phyloP scores from a whole-genome alignment of 2,329 filamentous ascomycete species.

The Arthrobotrys megalospora region DNA sequence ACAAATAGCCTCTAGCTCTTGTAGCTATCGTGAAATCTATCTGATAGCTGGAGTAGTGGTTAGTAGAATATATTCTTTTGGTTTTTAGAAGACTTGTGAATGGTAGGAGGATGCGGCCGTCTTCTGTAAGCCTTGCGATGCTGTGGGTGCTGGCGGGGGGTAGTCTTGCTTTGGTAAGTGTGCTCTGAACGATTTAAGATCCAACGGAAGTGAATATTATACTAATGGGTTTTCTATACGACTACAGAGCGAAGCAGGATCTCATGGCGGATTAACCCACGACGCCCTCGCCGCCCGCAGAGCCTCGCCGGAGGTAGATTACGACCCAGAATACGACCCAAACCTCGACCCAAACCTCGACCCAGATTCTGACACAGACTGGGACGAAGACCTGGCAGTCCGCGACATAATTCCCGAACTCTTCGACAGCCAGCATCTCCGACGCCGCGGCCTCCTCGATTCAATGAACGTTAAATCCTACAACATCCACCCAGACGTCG shows the following conservation, averaged over 20 bases:
- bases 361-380: not conserved
- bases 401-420: conserved; percentile 2
- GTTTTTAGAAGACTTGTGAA: not conserved
- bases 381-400: conserved; percentile 32
- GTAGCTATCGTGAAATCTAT: too few relatives aligned
- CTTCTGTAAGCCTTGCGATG: conserved; percentile 16
- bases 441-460: not conserved
- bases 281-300: not conserved
- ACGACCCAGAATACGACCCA: not conserved
- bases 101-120: conserved; percentile 29
- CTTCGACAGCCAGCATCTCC: conserved; percentile 5
- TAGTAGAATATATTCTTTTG: not conserved
- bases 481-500: conserved; percentile 34
- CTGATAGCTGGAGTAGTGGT: not conserved
- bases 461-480: conserved; percentile 10
- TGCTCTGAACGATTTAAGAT: too few relatives aligned
- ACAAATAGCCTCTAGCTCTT: too few relatives aligned
- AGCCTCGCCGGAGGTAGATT: not conserved
- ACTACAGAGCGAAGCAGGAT: not conserved
- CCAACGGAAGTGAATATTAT: not conserved
- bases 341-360: not conserved
- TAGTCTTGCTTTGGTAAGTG: conserved; percentile 2
- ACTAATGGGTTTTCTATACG: not conserved
- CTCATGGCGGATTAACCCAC: not conserved
- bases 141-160: conserved; percentile 28